Base-by-base conservation (phyloP, 768 basidiomycete species). In the Pleurotus citrinopileatus region DNA sequence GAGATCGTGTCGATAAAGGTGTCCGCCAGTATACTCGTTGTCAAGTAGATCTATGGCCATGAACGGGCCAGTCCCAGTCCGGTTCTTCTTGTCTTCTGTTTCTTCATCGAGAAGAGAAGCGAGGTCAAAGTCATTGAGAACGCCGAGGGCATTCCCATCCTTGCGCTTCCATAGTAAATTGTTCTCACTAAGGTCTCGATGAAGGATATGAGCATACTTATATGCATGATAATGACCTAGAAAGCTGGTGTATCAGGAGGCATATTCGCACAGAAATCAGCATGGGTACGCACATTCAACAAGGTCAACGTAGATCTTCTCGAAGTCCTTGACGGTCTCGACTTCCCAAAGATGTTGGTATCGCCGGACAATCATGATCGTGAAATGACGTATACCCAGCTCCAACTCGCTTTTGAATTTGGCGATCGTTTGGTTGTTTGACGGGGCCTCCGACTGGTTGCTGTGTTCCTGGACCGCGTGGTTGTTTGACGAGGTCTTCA, bases 111-210 rank as follows among this genome's bases (percentile, higher is more conserved):
- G 10, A 2, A n/a, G 32, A 9, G 32, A 34, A 34, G 32, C 32
- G 2, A 34, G 32, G n/a, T 34, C 32, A 9, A 9, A 34, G 3
- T 34, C 32, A 34, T 10, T 34, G 32, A 34, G 32, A 34, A 34
- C 32, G 1, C 32, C 32, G n/a, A 34, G 32, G 10, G 32, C 32
- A 9, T 34, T 3, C 10, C 32, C 32, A n/a, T 34, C n/a, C n/a
- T 34, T 34, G n/a, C 32, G 17, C 19, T 5, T 43, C 34, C 29
- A 61, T 67, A 70, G 67, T 19, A 70, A 48, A 48, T 67, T 70
- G 51, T 61, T 61, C 20, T 64, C 61, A 57, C 70, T 67, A 44
- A 72, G 48, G 52, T 72, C 63, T 36, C 64, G 56, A 54, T 72
- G 67, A 22, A 72, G 53, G 19, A 70, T 57, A 6, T 53, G 44